These are phyloP conservation scores for Phytophthora pluvialis DNA, from an alignment of 352 stramenopile species.

Conservation along the genomic window DNA sequence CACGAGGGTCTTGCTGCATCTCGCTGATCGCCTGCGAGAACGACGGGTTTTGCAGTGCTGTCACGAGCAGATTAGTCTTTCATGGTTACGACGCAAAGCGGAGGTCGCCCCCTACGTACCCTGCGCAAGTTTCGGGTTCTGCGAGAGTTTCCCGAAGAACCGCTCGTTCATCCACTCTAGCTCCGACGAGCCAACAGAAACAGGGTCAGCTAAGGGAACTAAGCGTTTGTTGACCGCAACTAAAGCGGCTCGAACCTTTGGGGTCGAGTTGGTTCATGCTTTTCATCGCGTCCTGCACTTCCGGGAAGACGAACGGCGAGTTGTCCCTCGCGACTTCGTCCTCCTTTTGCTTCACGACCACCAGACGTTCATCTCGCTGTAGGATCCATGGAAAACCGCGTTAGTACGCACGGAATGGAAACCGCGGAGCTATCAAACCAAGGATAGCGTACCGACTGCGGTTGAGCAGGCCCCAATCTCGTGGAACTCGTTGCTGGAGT, in stretches of 20 bases:
- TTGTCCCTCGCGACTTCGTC: constrained; percentile 21
- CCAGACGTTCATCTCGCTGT: constrained; percentile 50
- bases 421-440: neutral
- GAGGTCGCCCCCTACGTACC: constrained; percentile 35
- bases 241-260: constrained; percentile 48
- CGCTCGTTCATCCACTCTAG: constrained; percentile 79
- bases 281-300: constrained; percentile 74
- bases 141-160: constrained; percentile 75
- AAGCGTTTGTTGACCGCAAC: neutral
- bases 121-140: constrained; percentile 57
- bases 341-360: constrained; percentile 38
- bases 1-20: constrained; percentile 69
- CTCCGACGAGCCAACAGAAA: neutral
- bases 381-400: neutral
- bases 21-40: constrained; percentile 77
- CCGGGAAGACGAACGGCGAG: constrained; percentile 68
- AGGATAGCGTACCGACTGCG: constrained; percentile 13
- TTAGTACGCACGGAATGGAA: constrained; percentile 4
- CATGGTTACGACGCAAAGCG: neutral
- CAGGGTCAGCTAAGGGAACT: neutral
- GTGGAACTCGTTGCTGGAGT: constrained; percentile 6
- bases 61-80: neutral
- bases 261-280: constrained; percentile 66
- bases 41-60: constrained; percentile 70
- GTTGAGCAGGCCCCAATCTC: constrained; percentile 13